Conservation (phyloP, 495 filamentous ascomycete species). For the Penicillium goetzii region DNA sequence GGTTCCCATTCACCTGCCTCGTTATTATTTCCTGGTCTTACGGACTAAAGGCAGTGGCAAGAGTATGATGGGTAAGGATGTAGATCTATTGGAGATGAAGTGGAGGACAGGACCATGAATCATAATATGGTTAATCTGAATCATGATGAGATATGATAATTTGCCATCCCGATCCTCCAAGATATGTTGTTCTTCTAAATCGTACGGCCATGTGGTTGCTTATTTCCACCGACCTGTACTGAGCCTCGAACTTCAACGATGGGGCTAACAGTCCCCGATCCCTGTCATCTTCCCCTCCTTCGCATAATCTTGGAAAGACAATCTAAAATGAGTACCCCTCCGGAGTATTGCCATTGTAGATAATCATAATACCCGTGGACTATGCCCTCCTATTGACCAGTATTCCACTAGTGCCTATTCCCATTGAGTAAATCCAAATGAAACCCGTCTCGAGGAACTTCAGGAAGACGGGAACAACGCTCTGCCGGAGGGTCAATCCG, state of each 20-base stretch:
- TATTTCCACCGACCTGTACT: constrained; percentile 6
- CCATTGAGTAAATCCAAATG: neutral
- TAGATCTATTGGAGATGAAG: neutral
- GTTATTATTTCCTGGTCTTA: neutral
- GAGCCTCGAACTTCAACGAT: neutral
- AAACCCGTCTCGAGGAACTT: neutral
- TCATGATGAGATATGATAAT: constrained; percentile 6
- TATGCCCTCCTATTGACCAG: neutral
- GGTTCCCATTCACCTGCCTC: neutral
- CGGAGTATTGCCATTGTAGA: neutral
- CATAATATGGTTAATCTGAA: neutral
- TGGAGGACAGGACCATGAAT: neutral
- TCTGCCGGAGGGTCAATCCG: constrained; percentile 10
- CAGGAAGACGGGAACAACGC: constrained; percentile 13
- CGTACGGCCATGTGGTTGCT: neutral
- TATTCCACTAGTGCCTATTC: neutral
- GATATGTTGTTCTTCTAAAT: neutral
- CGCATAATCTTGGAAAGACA: constrained; percentile 2
- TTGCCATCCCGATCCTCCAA: neutral
- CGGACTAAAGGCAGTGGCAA: neutral
- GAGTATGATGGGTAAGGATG: neutral
- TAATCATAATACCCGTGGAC: neutral
- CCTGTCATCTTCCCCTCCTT: constrained; percentile 7
- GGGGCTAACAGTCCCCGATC: constrained; percentile 1
- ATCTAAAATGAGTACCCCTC: constrained; percentile 2